Evolutionary conservation across 768 basidiomycete genomes (phyloP).

Genomic region (Cubamyces sp.): DNA sequence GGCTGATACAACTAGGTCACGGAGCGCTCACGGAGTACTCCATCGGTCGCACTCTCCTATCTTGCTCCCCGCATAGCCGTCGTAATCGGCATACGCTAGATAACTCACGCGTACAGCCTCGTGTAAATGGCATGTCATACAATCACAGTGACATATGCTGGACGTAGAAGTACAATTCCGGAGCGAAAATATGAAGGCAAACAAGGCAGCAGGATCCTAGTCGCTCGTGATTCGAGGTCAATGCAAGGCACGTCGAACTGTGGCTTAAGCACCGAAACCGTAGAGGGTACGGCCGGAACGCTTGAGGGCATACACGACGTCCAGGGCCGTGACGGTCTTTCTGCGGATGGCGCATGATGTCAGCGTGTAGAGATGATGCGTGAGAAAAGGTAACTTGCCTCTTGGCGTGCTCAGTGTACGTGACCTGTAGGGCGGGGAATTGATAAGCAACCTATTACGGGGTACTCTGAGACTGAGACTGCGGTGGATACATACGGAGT

Average conservation of each 20-base stretch:
- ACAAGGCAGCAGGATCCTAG: conserved; percentile 3
- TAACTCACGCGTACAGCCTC: too few relatives aligned
- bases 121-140: conserved; percentile 6
- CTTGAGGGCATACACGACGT: conserved; percentile 55
- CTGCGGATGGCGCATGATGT: conserved; percentile 27
- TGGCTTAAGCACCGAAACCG: conserved; percentile 52
- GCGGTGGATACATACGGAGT: conserved; percentile 50
- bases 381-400: conserved; percentile 33
- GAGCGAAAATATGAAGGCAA: background rate
- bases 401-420: conserved; percentile 74
- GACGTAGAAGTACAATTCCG: conserved; percentile 17
- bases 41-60: too few relatives aligned
- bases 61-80: too few relatives aligned
- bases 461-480: background rate
- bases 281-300: conserved; percentile 57
- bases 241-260: too few relatives aligned
- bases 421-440: conserved; percentile 40
- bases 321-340: conserved; percentile 50
- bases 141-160: conserved; percentile 17
- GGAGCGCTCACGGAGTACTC: too few relatives aligned
- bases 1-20: too few relatives aligned
- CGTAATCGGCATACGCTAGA: too few relatives aligned
- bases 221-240: too few relatives aligned
- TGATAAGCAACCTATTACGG: conserved; percentile 1
- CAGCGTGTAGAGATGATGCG: too few relatives aligned